Evolutionary conservation across 1,284 basidiomycete species (phyloP).

Genomic region (Heterobasidion occidentale): DNA sequence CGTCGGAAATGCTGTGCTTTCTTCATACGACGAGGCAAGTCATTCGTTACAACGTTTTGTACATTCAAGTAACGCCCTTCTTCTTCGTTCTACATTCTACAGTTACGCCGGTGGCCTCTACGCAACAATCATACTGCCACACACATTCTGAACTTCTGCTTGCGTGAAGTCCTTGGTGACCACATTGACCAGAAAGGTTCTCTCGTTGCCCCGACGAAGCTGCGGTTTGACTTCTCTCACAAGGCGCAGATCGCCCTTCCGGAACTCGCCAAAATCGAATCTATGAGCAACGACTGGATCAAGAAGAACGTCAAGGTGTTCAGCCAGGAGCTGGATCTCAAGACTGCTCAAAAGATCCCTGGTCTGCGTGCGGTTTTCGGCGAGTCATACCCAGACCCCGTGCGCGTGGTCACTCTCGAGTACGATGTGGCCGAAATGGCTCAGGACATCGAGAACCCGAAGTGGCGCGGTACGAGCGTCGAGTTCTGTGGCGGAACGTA

Average conservation of each 20-base stretch:
- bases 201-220: constrained; percentile 89
- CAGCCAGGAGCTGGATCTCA: constrained; percentile 82
- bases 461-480: constrained; percentile 86
- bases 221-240: constrained; percentile 98
- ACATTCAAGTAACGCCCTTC: not conserved
- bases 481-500: constrained; percentile 99
- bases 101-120: constrained; percentile 91
- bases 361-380: constrained; percentile 96
- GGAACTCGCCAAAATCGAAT: constrained; percentile 83
- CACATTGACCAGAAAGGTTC: constrained; percentile 99
- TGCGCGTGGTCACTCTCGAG: constrained; percentile 89
- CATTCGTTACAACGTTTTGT: not conserved
- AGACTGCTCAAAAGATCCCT: constrained; percentile 80
- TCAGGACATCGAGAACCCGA: constrained; percentile 79
- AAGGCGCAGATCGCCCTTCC: constrained; percentile 74
- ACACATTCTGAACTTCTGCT: constrained; percentile 92
- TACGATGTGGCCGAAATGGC: constrained; percentile 84
- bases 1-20: constrained; percentile 64
- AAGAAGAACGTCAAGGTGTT: constrained; percentile 83
- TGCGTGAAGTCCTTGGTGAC: constrained; percentile 92
- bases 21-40: constrained; percentile 69
- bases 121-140: constrained; percentile 99
- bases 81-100: constrained; percentile 5
- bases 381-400: constrained; percentile 96
- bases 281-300: constrained; percentile 85